Conservation (phyloP, 257 asterid species). For the Verbena officinalis region DNA sequence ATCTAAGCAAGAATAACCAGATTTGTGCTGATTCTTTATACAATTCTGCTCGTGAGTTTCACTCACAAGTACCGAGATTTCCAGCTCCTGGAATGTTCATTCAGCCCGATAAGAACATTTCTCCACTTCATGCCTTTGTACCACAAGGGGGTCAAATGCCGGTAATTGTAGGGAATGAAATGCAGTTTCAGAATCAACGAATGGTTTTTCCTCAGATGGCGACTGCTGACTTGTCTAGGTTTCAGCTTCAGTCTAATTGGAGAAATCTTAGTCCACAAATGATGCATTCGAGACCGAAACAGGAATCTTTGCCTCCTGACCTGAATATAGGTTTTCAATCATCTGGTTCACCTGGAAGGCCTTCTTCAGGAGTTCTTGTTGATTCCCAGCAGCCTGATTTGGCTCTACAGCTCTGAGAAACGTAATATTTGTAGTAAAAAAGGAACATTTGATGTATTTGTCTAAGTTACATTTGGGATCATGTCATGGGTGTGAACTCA, state of each 20-base stretch:
- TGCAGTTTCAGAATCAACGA: slow-evolving; percentile 59
- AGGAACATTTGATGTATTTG: neutral
- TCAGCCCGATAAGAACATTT: slow-evolving; percentile 47
- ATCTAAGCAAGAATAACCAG: slow-evolving; percentile 43
- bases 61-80: slow-evolving; percentile 52
- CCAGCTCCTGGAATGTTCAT: slow-evolving; percentile 48
- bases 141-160: slow-evolving; percentile 62
- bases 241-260: slow-evolving; percentile 74
- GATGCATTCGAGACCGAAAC: slow-evolving; percentile 67
- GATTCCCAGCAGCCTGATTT: slow-evolving; percentile 99
- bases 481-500: neutral
- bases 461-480: slow-evolving; percentile 3
- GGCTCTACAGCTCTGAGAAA: slow-evolving; percentile 83
- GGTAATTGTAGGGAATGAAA: slow-evolving; percentile 47
- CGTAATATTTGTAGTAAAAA: neutral
- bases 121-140: slow-evolving; percentile 52
- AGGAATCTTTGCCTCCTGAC: slow-evolving; percentile 84
- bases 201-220: slow-evolving; percentile 63
- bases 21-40: slow-evolving; percentile 56
- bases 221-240: slow-evolving; percentile 77
- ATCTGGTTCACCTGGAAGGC: slow-evolving; percentile 83
- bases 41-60: slow-evolving; percentile 54
- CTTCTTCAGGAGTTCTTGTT: slow-evolving; percentile 66
- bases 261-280: slow-evolving; percentile 53
- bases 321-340: slow-evolving; percentile 85